Conservation (phyloP, 2,329 filamentous ascomycete species). For the Alternaria viburni region DNA sequence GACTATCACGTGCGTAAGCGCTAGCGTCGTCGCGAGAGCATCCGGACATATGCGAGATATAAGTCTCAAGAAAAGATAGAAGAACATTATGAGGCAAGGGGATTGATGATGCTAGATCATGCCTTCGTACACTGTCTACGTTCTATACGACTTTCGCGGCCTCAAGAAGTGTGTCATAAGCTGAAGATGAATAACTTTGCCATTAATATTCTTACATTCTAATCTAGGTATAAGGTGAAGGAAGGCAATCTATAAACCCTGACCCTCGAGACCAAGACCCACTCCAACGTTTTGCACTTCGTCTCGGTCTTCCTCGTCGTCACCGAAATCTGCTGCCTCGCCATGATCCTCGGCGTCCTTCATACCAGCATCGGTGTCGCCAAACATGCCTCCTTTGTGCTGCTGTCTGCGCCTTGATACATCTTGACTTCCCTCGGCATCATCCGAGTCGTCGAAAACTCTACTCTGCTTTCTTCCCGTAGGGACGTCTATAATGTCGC, state of each 20-base stretch:
- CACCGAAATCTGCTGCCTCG: constrained; percentile 28
- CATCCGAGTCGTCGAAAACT: constrained; percentile 55
- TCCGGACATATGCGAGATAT: neutral
- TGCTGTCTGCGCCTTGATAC: constrained; percentile 7
- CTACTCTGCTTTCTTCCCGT: constrained; percentile 37
- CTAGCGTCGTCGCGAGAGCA: neutral
- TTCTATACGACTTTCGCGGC: neutral
- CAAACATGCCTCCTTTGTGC: constrained; percentile 11
- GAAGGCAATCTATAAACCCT: constrained; percentile 5
- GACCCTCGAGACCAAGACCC: constrained; percentile 20
- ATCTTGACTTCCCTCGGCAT: constrained; percentile 9
- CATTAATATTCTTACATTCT: constrained; percentile 6
- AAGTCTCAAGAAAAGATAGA: neutral
- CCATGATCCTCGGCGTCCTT: constrained; percentile 15
- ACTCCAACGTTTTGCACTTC: constrained; percentile 19
- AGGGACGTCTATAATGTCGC: constrained; percentile 25
- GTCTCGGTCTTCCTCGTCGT: constrained; percentile 25
- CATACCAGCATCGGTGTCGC: constrained; percentile 13
- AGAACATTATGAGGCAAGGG: neutral
- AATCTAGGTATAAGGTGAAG: neutral
- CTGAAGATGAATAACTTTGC: neutral
- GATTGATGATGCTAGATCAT: neutral
- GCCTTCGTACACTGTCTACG: neutral
- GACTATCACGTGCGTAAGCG: neutral
- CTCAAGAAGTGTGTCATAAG: neutral